These are phyloP conservation scores for Akebia trifoliata DNA, from an alignment of 164 flowering plant genomes.

Conservation along the genomic window DNA sequence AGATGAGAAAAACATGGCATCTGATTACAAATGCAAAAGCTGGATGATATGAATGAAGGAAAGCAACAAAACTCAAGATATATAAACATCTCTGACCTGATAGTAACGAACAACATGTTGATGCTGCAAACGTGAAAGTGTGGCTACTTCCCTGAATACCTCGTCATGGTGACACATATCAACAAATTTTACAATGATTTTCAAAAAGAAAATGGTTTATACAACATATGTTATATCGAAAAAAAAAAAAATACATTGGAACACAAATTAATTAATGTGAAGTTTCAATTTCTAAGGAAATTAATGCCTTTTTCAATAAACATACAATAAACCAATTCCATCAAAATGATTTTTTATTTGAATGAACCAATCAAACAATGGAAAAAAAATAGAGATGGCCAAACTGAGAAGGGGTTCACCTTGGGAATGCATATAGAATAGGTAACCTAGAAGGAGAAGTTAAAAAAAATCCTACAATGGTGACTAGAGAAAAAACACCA, in stretches of 20 bases:
- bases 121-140: slow-evolving; percentile 97
- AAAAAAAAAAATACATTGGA: not conserved
- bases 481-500: too few relatives aligned
- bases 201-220: not conserved
- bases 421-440: too few relatives aligned
- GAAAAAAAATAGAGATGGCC: too few relatives aligned
- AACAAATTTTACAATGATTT: not conserved
- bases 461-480: too few relatives aligned
- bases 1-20: too few relatives aligned
- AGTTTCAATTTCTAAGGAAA: not conserved
- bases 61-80: not conserved
- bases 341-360: too few relatives aligned
- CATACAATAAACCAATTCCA: not conserved
- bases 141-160: slow-evolving; percentile 90
- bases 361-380: too few relatives aligned
- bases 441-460: too few relatives aligned
- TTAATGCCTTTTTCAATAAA: not conserved
- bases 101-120: slow-evolving; percentile 98
- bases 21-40: too few relatives aligned
- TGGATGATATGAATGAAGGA: not conserved
- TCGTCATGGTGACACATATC: slow-evolving; percentile 14
- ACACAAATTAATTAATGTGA: not conserved
- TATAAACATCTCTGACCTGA: slow-evolving; percentile 46
- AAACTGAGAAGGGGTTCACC: too few relatives aligned
- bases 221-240: too few relatives aligned